Percentiles rank a stretch among this genome's conserved stretches.
Evolutionary conservation across 2,329 filamentous ascomycete genomes (phyloP).

Genomic region (Fusarium sp.): DNA sequence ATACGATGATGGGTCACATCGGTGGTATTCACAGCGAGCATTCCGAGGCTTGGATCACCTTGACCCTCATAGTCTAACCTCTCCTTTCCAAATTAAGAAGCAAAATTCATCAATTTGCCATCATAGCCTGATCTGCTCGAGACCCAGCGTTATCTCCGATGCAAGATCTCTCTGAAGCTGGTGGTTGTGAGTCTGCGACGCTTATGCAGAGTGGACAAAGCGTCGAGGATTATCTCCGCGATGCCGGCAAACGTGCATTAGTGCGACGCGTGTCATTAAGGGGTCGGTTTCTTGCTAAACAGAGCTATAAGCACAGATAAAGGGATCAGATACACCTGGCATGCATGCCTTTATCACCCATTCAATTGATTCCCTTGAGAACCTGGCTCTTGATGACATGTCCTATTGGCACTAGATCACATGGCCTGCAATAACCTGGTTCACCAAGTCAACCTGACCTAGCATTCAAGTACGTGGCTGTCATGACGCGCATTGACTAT

Average conservation of each 20-base stretch:
- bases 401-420: neutral
- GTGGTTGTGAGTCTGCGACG: neutral
- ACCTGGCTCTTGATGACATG: neutral
- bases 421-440: neutral
- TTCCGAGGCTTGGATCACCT: neutral
- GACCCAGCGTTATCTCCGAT: neutral
- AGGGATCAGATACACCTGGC: neutral
- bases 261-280: neutral
- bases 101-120: neutral
- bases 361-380: neutral
- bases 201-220: neutral
- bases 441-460: neutral
- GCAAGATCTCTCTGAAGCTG: neutral
- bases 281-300: neutral
- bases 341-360: neutral
- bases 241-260: neutral
- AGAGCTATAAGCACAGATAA: neutral
- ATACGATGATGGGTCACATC: neutral
- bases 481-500: neutral
- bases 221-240: neutral
- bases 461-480: neutral
- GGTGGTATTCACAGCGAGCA: neutral
- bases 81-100: neutral
- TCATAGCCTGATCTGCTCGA: neutral
- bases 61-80: neutral